Evolutionary conservation across 83 land plant species (phyloP).

Genomic region (Isoetes engelmannii): DNA sequence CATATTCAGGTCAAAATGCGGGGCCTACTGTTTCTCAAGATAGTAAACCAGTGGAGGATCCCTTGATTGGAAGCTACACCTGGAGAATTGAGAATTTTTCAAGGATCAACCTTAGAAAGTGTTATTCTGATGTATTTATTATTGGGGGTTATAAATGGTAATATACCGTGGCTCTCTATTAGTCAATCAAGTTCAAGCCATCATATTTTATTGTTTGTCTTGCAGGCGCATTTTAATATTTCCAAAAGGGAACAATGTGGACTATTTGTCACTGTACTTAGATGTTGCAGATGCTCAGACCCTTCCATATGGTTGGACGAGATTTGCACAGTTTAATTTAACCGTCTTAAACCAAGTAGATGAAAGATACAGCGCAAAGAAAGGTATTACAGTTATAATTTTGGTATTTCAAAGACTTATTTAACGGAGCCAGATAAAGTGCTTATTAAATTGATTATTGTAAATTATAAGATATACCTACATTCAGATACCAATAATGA

Average conservation of each 20-base stretch:
- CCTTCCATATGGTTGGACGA: conserved; percentile 89
- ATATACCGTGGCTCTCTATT: neutral
- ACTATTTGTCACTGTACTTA: conserved; percentile 82
- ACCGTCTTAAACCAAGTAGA: conserved; percentile 81
- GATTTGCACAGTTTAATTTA: conserved; percentile 91
- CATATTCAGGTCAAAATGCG: neutral
- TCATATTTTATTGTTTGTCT: neutral
- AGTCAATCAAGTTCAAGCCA: neutral
- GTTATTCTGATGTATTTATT: conserved; percentile 68
- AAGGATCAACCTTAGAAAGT: conserved; percentile 67
- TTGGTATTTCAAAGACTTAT: neutral
- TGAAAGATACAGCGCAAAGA: conserved; percentile 54
- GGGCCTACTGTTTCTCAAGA: conserved; percentile 20
- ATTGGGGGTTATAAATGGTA: conserved; percentile 97
- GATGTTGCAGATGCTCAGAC: conserved; percentile 84
- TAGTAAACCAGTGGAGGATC: conserved; percentile 77
- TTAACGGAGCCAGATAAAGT: too few species aligned
- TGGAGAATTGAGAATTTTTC: conserved; percentile 90
- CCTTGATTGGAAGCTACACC: conserved; percentile 65
- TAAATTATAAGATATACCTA: neutral
- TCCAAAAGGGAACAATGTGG: conserved; percentile 98
- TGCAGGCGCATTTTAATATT: conserved; percentile 83
- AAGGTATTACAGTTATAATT: conserved; percentile 41
- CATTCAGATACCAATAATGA: neutral
- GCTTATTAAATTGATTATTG: neutral